Evolutionary conservation across 2,329 filamentous ascomycete species (phyloP).

Genomic region (Sclerotinia sclerotiorum): DNA sequence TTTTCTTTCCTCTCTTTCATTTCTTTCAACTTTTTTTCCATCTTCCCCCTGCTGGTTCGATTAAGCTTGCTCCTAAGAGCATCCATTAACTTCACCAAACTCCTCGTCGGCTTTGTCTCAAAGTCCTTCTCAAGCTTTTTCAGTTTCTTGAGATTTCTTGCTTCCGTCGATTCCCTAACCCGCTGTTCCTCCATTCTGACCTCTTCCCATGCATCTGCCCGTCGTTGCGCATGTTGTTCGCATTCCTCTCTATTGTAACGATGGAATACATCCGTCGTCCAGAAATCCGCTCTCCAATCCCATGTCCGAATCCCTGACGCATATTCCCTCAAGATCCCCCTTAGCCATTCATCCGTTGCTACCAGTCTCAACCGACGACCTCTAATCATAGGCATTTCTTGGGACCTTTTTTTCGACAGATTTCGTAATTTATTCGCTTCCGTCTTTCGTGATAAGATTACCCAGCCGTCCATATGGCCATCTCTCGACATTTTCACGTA

Average conservation of each 20-base stretch:
- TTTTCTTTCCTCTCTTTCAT: background rate
- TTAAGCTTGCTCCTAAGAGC: no score
- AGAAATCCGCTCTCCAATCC: slow-evolving; percentile 19
- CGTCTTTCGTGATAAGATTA: background rate
- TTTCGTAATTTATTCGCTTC: slow-evolving; percentile 8
- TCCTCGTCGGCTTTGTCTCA: background rate
- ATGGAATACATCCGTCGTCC: slow-evolving; percentile 21
- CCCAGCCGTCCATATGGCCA: background rate
- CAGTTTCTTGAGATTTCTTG: background rate
- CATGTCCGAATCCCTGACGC: background rate
- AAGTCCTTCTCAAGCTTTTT: background rate
- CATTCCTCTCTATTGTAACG: background rate
- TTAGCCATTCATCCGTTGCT: background rate
- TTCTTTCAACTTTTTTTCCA: background rate
- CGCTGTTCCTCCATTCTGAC: background rate
- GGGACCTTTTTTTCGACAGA: background rate
- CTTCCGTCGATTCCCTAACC: background rate
- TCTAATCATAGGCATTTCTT: background rate
- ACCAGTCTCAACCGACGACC: background rate
- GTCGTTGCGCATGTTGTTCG: background rate
- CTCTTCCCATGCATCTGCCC: background rate
- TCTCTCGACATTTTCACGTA: background rate
- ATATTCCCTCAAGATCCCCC: background rate
- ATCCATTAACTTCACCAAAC: background rate
- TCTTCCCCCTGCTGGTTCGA: background rate